These are phyloP conservation scores for Thozetella sp. DNA, from an alignment of 495 filamentous ascomycete genomes.

Conservation along the genomic window DNA sequence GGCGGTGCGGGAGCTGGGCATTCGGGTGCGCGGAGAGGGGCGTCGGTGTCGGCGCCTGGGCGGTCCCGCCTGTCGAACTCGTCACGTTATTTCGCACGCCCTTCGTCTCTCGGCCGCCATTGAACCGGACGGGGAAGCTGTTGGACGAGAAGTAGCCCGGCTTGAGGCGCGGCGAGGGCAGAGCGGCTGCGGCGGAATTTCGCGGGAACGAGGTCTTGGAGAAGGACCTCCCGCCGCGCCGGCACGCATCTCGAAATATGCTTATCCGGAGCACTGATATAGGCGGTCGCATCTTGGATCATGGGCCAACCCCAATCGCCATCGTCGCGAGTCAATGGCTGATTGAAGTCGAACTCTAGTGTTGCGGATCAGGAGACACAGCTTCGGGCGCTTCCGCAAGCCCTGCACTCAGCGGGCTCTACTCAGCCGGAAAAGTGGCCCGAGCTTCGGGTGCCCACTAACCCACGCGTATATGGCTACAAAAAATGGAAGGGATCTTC, in stretches of 20 bases:
- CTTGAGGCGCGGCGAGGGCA: constrained; percentile 24
- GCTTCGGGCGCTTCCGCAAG: neutral
- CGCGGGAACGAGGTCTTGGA: constrained; percentile 19
- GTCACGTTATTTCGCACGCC: constrained; percentile 8
- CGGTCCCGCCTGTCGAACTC: constrained; percentile 9
- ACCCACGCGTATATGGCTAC: neutral
- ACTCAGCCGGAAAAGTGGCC: neutral
- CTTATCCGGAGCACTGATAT: constrained; percentile 19
- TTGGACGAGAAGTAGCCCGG: constrained; percentile 44
- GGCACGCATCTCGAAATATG: constrained; percentile 22
- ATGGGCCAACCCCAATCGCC: constrained; percentile 27
- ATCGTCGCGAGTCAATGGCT: constrained; percentile 16
- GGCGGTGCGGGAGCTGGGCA: constrained; percentile 38
- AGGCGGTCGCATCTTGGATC: constrained; percentile 32
- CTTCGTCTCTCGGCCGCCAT: constrained; percentile 15
- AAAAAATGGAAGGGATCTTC: neutral
- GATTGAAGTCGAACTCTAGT: neutral
- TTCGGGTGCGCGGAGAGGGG: constrained; percentile 7
- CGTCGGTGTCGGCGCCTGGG: neutral
- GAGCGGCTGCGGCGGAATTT: constrained; percentile 11
- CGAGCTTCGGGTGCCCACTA: neutral
- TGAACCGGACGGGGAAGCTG: constrained; percentile 25
- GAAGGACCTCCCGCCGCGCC: constrained; percentile 22
- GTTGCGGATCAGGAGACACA: constrained; percentile 1
- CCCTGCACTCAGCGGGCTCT: neutral